Base-by-base conservation (phyloP, 1,284 basidiomycete species). In the Ceratobasidium sp. region DNA sequence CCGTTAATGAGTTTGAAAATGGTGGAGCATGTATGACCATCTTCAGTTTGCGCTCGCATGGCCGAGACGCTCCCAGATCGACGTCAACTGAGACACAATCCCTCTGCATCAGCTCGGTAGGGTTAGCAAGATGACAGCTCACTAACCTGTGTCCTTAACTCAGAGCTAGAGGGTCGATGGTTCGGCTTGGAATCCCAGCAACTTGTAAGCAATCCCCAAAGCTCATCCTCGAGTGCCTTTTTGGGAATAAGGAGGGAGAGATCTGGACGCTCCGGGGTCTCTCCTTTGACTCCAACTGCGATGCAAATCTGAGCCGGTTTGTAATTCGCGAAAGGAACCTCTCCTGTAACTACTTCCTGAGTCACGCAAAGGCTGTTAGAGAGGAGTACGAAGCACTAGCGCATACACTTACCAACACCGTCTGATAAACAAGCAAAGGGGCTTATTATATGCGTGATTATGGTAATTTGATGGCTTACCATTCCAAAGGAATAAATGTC, bases 401-500 rank as follows among this genome's bases (percentile, higher is more conserved):
- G 15, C 44, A 53, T 42, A 40, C 7, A 60, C 75, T 10, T 23
- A 77, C 75, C 23, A 77, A 49, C 3, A 77, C n/a, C 64, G 53
- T 60, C 75, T 77, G n/a, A 2, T 15, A 58, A n/a, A 3, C 44
- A 0, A 42, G 15, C 44, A 20, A 42, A 40, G 33, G 33, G 33
- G 33, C 33, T 33, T 4, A 33, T 56, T 23, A 23, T 33, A 33
- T 33, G 33, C 33, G 55, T 33, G 33, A 33, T 20, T 44, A 5
- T 26, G n/a, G 39, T 12, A 44, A 49, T 5, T 39, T 6, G 58
- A 10, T n/a, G 7, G 44, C 64, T 13, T 15, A 77, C 75, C 75
- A 77, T 77, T 68, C 64, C 75, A n/a, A 77, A 55, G 20, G 75
- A 51, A 60, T 77, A 77, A 40, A 77, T 68, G 40, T 77, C 75